phyloP scores from a whole-genome alignment of 805 yeast species.

The Ogataea pini region DNA sequence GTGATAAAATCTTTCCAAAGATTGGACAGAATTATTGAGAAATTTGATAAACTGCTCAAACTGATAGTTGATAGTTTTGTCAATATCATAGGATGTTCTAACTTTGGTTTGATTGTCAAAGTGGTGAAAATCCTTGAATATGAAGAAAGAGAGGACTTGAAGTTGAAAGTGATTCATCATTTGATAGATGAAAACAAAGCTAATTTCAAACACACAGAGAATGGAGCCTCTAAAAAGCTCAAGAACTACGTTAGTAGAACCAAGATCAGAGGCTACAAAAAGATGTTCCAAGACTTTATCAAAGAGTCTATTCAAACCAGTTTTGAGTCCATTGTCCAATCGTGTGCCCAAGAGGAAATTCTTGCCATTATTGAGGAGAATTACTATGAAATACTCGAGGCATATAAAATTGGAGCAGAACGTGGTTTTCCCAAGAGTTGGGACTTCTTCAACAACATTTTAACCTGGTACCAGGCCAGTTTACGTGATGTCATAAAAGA shows the following conservation, averaged over 20 bases:
- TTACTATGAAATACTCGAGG: conserved; percentile 76
- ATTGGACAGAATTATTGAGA: conserved; percentile 47
- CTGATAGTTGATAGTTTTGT: conserved; percentile 62
- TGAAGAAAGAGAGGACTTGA: conserved; percentile 79
- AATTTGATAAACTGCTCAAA: conserved; percentile 64
- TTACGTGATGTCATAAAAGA: conserved; percentile 63
- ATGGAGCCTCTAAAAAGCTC: conserved; percentile 17
- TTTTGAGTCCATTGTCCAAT: conserved; percentile 63
- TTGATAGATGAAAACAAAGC: conserved; percentile 15
- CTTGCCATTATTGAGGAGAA: conserved; percentile 70
- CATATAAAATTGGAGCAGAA: conserved; percentile 59
- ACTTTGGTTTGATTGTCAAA: conserved; percentile 66
- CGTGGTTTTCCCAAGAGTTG: conserved; percentile 71
- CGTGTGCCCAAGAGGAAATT: conserved; percentile 48
- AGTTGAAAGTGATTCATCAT: conserved; percentile 33
- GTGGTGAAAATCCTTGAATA: conserved; percentile 74
- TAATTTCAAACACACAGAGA: conserved; percentile 11
- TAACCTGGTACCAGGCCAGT: conserved; percentile 65
- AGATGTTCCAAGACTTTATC: conserved; percentile 58
- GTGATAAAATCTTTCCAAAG: conserved; percentile 57
- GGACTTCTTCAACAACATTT: conserved; percentile 65
- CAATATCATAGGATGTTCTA: conserved; percentile 71
- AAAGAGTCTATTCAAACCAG: conserved; percentile 63
- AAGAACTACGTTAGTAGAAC: conserved; percentile 45
- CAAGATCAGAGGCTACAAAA: conserved; percentile 57